phyloP scores from a whole-genome alignment of 768 basidiomycete genomes.

The Lactifluus subvellereus region DNA sequence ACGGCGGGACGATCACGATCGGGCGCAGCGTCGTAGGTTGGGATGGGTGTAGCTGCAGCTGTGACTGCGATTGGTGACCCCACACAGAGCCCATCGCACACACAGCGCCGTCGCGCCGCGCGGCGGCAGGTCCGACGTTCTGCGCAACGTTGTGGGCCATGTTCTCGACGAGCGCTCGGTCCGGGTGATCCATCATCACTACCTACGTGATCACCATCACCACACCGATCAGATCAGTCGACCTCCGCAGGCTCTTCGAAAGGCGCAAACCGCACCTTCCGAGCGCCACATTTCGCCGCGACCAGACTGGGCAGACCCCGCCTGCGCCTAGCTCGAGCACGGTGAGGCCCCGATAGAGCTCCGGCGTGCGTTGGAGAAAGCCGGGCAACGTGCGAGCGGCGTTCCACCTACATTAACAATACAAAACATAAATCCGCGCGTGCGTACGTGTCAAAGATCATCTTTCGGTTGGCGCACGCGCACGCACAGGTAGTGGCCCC shows the following conservation, averaged over 20 bases:
- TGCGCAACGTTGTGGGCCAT: constrained; percentile 57
- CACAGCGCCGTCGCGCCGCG: constrained; percentile 21
- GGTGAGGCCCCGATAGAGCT: constrained; percentile 39
- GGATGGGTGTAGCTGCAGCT: too few relatives aligned
- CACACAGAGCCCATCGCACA: constrained; percentile 64
- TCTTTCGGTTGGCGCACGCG: too few relatives aligned
- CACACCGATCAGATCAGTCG: too few relatives aligned
- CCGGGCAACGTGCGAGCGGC: constrained; percentile 67
- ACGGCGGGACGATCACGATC: too few relatives aligned
- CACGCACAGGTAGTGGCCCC: constrained; percentile 72
- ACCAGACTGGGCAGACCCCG: constrained; percentile 85
- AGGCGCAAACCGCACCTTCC: constrained; percentile 41
- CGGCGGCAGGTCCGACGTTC: constrained; percentile 41
- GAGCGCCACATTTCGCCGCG: constrained; percentile 62
- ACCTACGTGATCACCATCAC: constrained; percentile 39
- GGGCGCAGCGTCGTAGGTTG: too few relatives aligned
- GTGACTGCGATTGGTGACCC: constrained; percentile 38
- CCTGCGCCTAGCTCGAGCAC: constrained; percentile 94
- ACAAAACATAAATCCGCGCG: too few relatives aligned
- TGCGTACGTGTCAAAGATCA: too few relatives aligned
- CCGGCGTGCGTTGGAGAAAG: constrained; percentile 52
- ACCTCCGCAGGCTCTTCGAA: too few relatives aligned
- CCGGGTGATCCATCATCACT: constrained; percentile 92
- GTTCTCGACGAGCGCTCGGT: constrained; percentile 67
- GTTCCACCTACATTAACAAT: constrained; percentile 71